Evolutionary conservation across 2,329 filamentous ascomycete genomes (phyloP).

Genomic region (Botrytis sinoallii): DNA sequence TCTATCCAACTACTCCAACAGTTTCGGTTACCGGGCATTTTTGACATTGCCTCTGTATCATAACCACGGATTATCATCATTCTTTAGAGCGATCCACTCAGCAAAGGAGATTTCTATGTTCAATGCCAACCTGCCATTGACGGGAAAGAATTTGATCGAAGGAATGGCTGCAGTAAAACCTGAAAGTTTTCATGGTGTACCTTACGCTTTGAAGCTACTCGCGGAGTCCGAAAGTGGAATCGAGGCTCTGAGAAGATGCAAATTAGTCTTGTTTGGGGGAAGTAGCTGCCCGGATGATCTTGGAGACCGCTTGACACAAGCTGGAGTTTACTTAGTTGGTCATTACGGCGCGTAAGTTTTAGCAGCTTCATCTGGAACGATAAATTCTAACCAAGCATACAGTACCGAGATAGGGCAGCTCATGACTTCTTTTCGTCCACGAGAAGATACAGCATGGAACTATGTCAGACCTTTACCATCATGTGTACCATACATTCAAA

Average conservation of each 20-base stretch:
- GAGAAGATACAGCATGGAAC: slow-evolving; percentile 56
- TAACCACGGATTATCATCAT: slow-evolving; percentile 54
- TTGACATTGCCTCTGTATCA: slow-evolving; percentile 58
- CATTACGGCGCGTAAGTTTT: slow-evolving; percentile 53
- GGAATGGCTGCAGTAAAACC: slow-evolving; percentile 45
- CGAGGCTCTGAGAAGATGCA: slow-evolving; percentile 43
- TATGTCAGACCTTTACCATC: slow-evolving; percentile 46
- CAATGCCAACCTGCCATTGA: slow-evolving; percentile 54
- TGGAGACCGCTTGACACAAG: slow-evolving; percentile 50
- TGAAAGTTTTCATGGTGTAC: slow-evolving; percentile 59
- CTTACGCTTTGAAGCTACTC: slow-evolving; percentile 62
- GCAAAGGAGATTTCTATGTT: slow-evolving; percentile 51
- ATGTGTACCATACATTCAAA: slow-evolving; percentile 20
- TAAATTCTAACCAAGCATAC: slow-evolving; percentile 22
- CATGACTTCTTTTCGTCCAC: slow-evolving; percentile 56
- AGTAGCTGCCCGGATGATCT: slow-evolving; percentile 58
- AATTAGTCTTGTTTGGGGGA: slow-evolving; percentile 56
- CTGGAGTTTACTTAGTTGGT: slow-evolving; percentile 53
- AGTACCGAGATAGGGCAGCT: slow-evolving; percentile 58
- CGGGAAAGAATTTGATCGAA: slow-evolving; percentile 46
- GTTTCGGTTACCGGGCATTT: slow-evolving; percentile 39
- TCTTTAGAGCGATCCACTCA: slow-evolving; percentile 52
- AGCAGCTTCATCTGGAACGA: background rate
- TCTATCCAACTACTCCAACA: slow-evolving; percentile 37
- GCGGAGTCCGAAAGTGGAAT: slow-evolving; percentile 56